phyloP scores from a whole-genome alignment of 768 basidiomycete species.

The Leucocoprinus birnbaumii region DNA sequence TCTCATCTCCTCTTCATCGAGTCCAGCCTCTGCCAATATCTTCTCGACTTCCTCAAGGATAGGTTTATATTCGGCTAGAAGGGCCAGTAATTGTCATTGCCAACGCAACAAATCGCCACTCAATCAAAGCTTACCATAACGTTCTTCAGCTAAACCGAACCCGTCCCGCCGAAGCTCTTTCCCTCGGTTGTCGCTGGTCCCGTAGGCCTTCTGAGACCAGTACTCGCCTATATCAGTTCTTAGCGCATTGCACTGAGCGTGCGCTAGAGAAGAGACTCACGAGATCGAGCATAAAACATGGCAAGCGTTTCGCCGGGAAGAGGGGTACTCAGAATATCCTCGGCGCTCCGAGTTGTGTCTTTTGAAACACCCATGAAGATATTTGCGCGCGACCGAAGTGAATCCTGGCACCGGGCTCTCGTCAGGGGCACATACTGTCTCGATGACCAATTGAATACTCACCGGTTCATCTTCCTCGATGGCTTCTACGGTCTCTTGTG shows the following conservation, averaged over 20 bases:
- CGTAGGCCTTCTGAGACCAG: slow-evolving; percentile 75
- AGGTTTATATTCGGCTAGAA: slow-evolving; percentile 74
- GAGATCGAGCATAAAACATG: slow-evolving; percentile 78
- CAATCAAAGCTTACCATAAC: slow-evolving; percentile 55
- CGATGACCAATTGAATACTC: not conserved
- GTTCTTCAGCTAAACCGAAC: slow-evolving; percentile 70
- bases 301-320: slow-evolving; percentile 83
- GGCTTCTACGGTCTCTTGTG: not conserved
- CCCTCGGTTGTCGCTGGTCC: slow-evolving; percentile 60
- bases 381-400: slow-evolving; percentile 31
- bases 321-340: slow-evolving; percentile 74
- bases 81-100: not conserved
- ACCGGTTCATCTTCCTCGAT: slow-evolving; percentile 4
- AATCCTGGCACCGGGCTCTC: slow-evolving; percentile 20
- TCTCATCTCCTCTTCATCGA: slow-evolving; percentile 82
- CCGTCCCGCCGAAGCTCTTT: slow-evolving; percentile 78
- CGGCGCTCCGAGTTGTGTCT: slow-evolving; percentile 54
- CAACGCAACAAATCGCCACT: not conserved
- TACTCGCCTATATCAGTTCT: slow-evolving; percentile 52
- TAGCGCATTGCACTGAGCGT: not conserved
- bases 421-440: not conserved
- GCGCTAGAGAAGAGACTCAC: slow-evolving; percentile 36
- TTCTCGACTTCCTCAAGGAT: slow-evolving; percentile 79
- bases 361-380: slow-evolving; percentile 61
- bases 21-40: slow-evolving; percentile 78